Base-by-base conservation (phyloP, 345 rosid species). In the Barbarea vulgaris region DNA sequence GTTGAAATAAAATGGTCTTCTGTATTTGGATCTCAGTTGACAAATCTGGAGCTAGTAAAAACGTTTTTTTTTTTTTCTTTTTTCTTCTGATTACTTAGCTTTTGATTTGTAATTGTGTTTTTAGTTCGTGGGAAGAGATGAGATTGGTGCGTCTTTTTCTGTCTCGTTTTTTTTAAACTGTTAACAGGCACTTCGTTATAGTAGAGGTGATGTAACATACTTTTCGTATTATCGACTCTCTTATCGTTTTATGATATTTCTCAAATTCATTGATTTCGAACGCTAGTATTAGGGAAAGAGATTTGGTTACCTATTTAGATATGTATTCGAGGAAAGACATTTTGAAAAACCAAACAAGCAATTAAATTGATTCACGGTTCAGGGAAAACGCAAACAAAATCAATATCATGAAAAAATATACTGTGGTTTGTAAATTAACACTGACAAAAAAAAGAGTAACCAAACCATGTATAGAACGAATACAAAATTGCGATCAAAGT, bases 61-160 rank as follows among this genome's bases (percentile, higher is more conserved):
- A 3, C 25, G 9, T 2, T 17, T 17, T 42, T 46, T 47, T 46
- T n/a, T n/a, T n/a, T n/a, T n/a, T n/a, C n/a, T n/a, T n/a, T 0
- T 19, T 19, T 46, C 19, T 50, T 48, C 25, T 58, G 63, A 57
- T 33, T 57, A 18, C 63, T 57, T 57, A 18, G 63, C 63, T 57
- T 18, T 57, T 33, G 25, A 33, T 8, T 56, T 56, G 61, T 54
- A 56, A n/a, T 31, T 30, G 22, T 30, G 22, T 30, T 7, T 33
- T 33, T 39, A 11, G 44, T 39, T 39, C 15, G 15, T 37, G 42
- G 4, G 9, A 9, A n/a, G n/a, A n/a, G n/a, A n/a, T n/a, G n/a
- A n/a, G n/a, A n/a, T 34, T 34, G 60, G 3, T 56, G 2, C 12
- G 17, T 24, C 11, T 51, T 36, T 4, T 4, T 51, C 22, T 22